Base-by-base conservation (phyloP, 345 rosid genomes). In the Turnera subulata region DNA sequence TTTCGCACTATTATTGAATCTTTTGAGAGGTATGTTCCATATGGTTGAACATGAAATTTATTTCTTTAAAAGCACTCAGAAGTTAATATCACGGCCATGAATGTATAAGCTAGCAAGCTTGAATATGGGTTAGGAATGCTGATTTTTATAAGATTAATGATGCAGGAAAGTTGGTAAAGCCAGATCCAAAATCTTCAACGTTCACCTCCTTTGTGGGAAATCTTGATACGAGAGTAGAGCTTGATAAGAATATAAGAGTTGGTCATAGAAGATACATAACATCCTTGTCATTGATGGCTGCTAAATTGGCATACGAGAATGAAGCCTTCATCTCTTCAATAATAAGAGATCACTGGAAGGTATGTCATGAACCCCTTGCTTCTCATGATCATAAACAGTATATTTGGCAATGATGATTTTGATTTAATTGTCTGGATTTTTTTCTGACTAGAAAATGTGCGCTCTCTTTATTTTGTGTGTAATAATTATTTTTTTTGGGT, bases 281-380 rank as follows among this genome's bases (percentile, higher is more conserved):
- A 21, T 49, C 25, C 33, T 37, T 66, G 59, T 42, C 70, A n/a
- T 45, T 58, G 8, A 66, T 66, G 70, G 70, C 70, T 6, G 52
- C 70, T 9, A 66, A 66, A 58, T 44, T 66, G 39, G 50, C 64
- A 25, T 66, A 66, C 18, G 70, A 66, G 45, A 66, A 59, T 46
- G 42, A 66, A 53, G 49, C 63, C 4, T 53, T 44, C 56, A 43
- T 58, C 45, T 23, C 46, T 33, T 44, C 59, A 12, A 18, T 66
- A 1, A 59, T 66, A 45, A 44, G 20, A 33, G 19, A 66, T 33
- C 42, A 38, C 19, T 66, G 70, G 64, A 44, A 59, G 14, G 70
- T 66, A 46, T 44, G 58, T 53, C n/a, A n/a, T n/a, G n/a, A n/a
- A n/a, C n/a, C n/a, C n/a, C n/a, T n/a, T n/a, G n/a, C n/a, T n/a